These are phyloP conservation scores for Maudiozyma barnettii DNA, from an alignment of 805 yeast genomes.

Conservation along the genomic window DNA sequence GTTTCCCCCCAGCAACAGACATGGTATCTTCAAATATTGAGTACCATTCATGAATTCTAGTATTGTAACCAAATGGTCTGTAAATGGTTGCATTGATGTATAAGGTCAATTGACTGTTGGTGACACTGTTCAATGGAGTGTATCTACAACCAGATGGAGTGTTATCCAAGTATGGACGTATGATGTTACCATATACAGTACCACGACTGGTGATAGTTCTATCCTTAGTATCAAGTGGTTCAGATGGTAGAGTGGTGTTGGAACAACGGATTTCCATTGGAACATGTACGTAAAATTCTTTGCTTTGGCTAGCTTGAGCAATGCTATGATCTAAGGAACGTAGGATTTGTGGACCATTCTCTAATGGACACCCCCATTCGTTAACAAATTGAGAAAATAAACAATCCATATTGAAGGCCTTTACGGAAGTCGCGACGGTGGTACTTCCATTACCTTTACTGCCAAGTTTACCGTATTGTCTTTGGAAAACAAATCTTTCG, in stretches of 20 bases:
- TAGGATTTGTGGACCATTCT: slow-evolving; percentile 64
- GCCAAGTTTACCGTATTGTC: slow-evolving; percentile 73
- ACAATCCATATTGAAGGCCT: slow-evolving; percentile 92
- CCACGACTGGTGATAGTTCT: slow-evolving; percentile 55
- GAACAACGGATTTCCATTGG: slow-evolving; percentile 94
- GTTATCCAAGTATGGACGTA: slow-evolving; percentile 73
- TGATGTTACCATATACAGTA: slow-evolving; percentile 73
- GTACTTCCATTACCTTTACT: slow-evolving; percentile 49
- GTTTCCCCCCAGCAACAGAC: slow-evolving; percentile 76
- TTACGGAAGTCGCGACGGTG: slow-evolving; percentile 72
- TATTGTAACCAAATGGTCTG: slow-evolving; percentile 76
- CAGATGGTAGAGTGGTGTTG: slow-evolving; percentile 50
- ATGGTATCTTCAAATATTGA: slow-evolving; percentile 70
- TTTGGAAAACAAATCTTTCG: slow-evolving; percentile 74
- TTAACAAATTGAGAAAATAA: slow-evolving; percentile 86
- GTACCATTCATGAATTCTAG: slow-evolving; percentile 75
- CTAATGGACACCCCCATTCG: slow-evolving; percentile 94
- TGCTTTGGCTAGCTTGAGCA: slow-evolving; percentile 44
- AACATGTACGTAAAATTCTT: slow-evolving; percentile 79
- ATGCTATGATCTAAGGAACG: slow-evolving; percentile 54
- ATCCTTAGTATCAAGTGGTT: slow-evolving; percentile 39
- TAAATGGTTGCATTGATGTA: slow-evolving; percentile 92
- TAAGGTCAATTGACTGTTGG: slow-evolving; percentile 70
- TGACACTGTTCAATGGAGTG: slow-evolving; percentile 36
- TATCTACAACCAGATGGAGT: slow-evolving; percentile 56